A percentile compares a stretch with the other conserved stretches of the same genome.
These are phyloP conservation scores for Coniferiporia weirii DNA, from an alignment of 1,284 basidiomycete species.

Conservation along the genomic window DNA sequence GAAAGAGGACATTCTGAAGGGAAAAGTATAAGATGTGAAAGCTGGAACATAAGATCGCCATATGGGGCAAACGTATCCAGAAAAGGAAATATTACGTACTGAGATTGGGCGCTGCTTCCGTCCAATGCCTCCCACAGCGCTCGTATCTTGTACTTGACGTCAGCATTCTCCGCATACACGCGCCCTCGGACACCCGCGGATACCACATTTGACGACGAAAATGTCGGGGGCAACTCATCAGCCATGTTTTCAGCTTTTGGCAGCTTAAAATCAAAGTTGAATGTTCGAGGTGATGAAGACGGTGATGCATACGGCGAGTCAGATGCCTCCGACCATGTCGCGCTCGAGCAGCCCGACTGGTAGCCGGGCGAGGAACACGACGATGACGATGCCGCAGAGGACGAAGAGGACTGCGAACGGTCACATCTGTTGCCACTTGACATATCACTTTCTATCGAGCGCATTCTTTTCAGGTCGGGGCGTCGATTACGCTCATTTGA, in stretches of 20 bases:
- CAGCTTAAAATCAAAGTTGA: conserved; percentile 55
- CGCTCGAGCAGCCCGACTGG: neutral
- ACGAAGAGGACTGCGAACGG: conserved; percentile 22
- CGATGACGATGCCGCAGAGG: conserved; percentile 30
- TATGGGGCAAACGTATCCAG: too few relatives aligned
- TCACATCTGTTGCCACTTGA: neutral
- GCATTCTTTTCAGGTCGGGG: neutral
- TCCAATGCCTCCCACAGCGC: conserved; percentile 57
- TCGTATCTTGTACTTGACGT: conserved; percentile 50
- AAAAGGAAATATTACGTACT: conserved; percentile 37
- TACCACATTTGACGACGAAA: conserved; percentile 31
- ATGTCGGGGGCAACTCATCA: conserved; percentile 59
- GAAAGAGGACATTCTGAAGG: neutral
- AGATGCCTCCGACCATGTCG: conserved; percentile 2
- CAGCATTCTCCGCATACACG: conserved; percentile 37
- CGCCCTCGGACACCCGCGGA: conserved; percentile 28
- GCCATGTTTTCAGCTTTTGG: conserved; percentile 43
- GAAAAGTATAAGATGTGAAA: neutral
- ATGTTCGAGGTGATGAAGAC: conserved; percentile 32
- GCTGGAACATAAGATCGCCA: too few relatives aligned
- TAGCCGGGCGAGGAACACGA: conserved; percentile 1
- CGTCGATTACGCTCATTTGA: conserved; percentile 2
- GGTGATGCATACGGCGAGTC: conserved; percentile 12
- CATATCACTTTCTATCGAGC: neutral
- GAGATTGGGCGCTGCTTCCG: conserved; percentile 35